These are phyloP conservation scores for Cutaneotrichosporon sp. DNA, from an alignment of 1,284 basidiomycete species.

Conservation along the genomic window DNA sequence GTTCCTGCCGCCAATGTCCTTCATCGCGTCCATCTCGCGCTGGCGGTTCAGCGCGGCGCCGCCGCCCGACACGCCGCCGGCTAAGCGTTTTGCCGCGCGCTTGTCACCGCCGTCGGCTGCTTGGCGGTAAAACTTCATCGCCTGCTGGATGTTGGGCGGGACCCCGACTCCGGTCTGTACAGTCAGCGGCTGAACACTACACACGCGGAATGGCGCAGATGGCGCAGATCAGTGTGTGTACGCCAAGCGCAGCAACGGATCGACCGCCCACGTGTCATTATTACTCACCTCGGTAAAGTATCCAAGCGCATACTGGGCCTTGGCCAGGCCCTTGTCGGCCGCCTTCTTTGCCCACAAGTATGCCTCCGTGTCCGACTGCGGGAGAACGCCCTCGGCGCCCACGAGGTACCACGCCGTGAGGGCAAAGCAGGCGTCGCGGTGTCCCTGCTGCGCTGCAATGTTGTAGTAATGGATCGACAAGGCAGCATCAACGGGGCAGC, in stretches of 20 bases:
- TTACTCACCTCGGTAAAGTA: conserved; percentile 80
- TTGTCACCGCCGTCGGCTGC: conserved; percentile 95
- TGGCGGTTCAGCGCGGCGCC: conserved; percentile 43
- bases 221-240: not conserved
- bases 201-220: not conserved
- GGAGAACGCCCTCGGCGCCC: conserved; percentile 93
- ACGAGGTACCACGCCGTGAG: conserved; percentile 99
- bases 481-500: conserved; percentile 95
- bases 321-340: conserved; percentile 80
- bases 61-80: conserved; percentile 45
- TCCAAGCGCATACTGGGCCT: conserved; percentile 95
- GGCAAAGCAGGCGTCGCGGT: conserved; percentile 96
- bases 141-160: conserved; percentile 64
- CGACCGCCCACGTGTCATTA: not conserved
- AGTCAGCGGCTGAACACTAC: conserved; percentile 5
- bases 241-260: not conserved
- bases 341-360: conserved; percentile 92
- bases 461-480: conserved; percentile 99
- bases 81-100: conserved; percentile 80
- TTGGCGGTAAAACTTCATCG: conserved; percentile 79
- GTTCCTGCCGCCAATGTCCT: conserved; percentile 31
- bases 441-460: conserved; percentile 94
- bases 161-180: conserved; percentile 75
- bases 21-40: conserved; percentile 48
- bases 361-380: conserved; percentile 96